Evolutionary conservation across 2,329 filamentous ascomycete species (phyloP).

Genomic region (Diaporthe capsici): DNA sequence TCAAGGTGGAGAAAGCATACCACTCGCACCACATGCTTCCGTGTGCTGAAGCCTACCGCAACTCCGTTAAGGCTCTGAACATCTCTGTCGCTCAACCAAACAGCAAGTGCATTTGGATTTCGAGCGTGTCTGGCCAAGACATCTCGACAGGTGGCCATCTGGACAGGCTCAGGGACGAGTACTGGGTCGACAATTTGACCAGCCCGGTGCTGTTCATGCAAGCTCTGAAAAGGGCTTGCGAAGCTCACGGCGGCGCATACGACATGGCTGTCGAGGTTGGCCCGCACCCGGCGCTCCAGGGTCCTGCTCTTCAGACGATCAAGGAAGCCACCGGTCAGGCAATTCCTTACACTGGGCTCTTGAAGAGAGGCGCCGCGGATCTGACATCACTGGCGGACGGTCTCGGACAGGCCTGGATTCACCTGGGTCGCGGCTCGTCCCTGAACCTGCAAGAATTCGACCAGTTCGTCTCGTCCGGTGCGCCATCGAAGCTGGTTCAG

Average conservation of each 20-base stretch:
- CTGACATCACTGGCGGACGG: not conserved
- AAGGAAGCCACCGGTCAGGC: conserved; percentile 28
- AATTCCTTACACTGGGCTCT: conserved; percentile 46
- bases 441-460: not conserved
- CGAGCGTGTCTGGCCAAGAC: conserved; percentile 42
- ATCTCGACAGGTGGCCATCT: not conserved
- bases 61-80: conserved; percentile 23
- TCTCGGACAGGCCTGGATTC: not conserved
- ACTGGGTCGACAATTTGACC: conserved; percentile 44
- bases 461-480: not conserved
- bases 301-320: conserved; percentile 52
- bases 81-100: conserved; percentile 43
- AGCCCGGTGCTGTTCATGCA: conserved; percentile 45
- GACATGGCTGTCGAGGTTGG: conserved; percentile 49
- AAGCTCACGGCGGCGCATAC: not conserved
- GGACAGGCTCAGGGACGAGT: conserved; percentile 32
- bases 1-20: conserved; percentile 59
- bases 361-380: not conserved
- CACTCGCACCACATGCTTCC: conserved; percentile 59
- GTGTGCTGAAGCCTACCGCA: conserved; percentile 52
- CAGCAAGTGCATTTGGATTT: conserved; percentile 43
- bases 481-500: conserved; percentile 1
- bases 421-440: not conserved
- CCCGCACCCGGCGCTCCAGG: conserved; percentile 56
- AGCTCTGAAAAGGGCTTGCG: not conserved